Evolutionary conservation across 1,139 yeast genomes (phyloP).

Genomic region (Geotrichum klebahnii): DNA sequence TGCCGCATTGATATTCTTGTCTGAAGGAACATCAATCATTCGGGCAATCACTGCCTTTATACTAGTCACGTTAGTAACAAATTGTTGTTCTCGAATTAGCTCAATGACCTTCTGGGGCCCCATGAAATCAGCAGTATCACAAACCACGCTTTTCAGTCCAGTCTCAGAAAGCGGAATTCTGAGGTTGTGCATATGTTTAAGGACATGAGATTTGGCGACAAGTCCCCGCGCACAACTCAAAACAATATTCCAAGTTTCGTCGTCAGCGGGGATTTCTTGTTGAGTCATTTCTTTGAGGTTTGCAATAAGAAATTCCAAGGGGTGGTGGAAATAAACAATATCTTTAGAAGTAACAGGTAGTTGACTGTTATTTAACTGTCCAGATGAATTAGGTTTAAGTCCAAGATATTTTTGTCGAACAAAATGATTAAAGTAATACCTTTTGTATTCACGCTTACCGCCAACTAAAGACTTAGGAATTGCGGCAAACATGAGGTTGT

Average conservation of each 20-base stretch:
- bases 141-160: constrained; percentile 27
- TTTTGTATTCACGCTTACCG: constrained; percentile 16
- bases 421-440: constrained; percentile 15
- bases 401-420: constrained; percentile 3
- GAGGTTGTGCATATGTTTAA: constrained; percentile 28
- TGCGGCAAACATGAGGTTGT: constrained; percentile 40
- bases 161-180: constrained; percentile 27
- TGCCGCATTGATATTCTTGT: constrained; percentile 19
- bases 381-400: not conserved
- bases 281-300: constrained; percentile 38
- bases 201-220: constrained; percentile 24
- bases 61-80: constrained; percentile 19
- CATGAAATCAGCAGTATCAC: constrained; percentile 26
- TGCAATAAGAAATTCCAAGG: constrained; percentile 24
- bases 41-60: constrained; percentile 22
- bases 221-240: constrained; percentile 27
- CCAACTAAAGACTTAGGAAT: constrained; percentile 16
- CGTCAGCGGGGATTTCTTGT: constrained; percentile 36
- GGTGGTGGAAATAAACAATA: constrained; percentile 30
- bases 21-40: constrained; percentile 20
- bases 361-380: constrained; percentile 17
- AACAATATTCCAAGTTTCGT: constrained; percentile 42
- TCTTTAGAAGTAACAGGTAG: constrained; percentile 27
- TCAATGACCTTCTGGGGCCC: constrained; percentile 29
- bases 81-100: constrained; percentile 21